Evolutionary conservation across 495 filamentous ascomycete species (phyloP).

Genomic region (Cudoniella acicularis): DNA sequence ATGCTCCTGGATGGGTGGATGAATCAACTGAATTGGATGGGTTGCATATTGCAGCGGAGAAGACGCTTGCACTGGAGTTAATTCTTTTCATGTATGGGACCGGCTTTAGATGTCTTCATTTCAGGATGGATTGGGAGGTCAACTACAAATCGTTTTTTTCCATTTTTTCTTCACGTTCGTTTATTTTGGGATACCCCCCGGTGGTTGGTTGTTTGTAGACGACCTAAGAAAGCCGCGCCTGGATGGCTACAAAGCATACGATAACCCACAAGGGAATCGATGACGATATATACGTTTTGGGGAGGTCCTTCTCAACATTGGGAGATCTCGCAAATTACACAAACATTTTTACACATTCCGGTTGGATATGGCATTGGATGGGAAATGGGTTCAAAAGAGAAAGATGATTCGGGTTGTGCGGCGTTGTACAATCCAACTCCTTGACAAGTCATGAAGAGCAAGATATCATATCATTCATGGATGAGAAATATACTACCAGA

Average conservation of each 20-base stretch:
- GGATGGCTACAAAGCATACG: background rate
- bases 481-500: slow-evolving; percentile 18
- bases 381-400: too few species aligned
- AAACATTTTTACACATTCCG: background rate
- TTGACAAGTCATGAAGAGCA: slow-evolving; percentile 3
- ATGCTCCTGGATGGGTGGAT: slow-evolving; percentile 8
- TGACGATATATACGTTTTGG: background rate
- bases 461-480: too few species aligned
- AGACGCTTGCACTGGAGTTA: slow-evolving; percentile 15
- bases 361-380: too few species aligned
- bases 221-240: background rate
- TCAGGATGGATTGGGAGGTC: background rate
- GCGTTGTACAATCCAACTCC: too few species aligned
- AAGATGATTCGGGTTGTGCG: too few species aligned
- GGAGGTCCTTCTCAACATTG: background rate
- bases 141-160: background rate
- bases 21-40: background rate
- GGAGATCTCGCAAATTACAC: background rate
- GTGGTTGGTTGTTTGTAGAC: background rate
- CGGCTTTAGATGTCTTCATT: slow-evolving; percentile 1
- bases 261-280: too few species aligned
- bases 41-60: slow-evolving; percentile 16
- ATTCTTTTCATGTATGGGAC: background rate
- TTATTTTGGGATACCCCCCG: background rate
- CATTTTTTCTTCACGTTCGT: background rate